Evolutionary conservation across 768 basidiomycete species (phyloP).

Genomic region (Steccherinum ochraceum): DNA sequence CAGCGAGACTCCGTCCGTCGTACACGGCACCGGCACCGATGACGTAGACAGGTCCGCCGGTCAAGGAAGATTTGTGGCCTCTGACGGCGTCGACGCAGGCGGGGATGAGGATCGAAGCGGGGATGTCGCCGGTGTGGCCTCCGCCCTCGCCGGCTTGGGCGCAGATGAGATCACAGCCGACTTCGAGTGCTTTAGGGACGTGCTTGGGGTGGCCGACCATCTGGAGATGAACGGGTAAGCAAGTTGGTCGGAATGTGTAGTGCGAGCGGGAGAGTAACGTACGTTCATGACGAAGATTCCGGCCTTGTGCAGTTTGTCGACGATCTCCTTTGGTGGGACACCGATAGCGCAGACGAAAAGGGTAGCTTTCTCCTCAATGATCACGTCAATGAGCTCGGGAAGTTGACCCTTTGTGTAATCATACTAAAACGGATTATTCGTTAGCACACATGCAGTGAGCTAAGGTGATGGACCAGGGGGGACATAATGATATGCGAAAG

Average conservation of each 20-base stretch:
- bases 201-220: conserved; percentile 97
- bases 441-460: too few species aligned
- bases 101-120: conserved; percentile 83
- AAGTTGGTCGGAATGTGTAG: neutral
- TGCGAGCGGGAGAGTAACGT: conserved; percentile 14
- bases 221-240: conserved; percentile 18
- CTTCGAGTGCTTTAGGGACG: conserved; percentile 71
- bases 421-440: conserved; percentile 46
- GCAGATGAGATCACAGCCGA: conserved; percentile 89
- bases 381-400: conserved; percentile 78
- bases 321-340: conserved; percentile 73
- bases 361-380: conserved; percentile 83
- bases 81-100: conserved; percentile 83
- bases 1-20: conserved; percentile 82
- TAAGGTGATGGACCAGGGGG: too few species aligned
- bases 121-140: conserved; percentile 62
- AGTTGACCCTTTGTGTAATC: conserved; percentile 90
- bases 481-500: too few species aligned
- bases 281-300: conserved; percentile 88
- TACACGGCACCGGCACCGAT: conserved; percentile 90
- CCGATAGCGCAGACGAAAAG: conserved; percentile 93
- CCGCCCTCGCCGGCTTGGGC: conserved; percentile 93
- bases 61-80: conserved; percentile 72
- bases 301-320: conserved; percentile 77
- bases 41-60: conserved; percentile 79